Conservation (phyloP, 2,329 filamentous ascomycete species). For the Fonsecaea pugnacius region DNA sequence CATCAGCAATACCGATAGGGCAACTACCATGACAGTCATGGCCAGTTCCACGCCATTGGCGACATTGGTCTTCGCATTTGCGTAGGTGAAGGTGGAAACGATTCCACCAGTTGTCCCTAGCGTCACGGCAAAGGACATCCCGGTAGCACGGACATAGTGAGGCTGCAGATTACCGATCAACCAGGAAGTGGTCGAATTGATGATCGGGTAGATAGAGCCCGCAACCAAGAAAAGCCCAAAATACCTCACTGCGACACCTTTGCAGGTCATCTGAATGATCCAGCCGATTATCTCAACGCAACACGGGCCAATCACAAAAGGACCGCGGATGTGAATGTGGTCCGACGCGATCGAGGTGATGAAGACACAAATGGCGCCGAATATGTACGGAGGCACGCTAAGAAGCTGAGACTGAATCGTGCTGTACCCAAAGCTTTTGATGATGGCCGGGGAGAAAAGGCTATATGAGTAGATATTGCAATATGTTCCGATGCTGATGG, state of each 20-base stretch:
- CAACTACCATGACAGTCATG: neutral
- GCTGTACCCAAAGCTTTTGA: neutral
- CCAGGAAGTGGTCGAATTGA: neutral
- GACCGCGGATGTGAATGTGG: too few relatives aligned
- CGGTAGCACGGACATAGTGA: neutral
- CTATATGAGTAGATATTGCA: conserved; percentile 12
- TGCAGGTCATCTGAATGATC: neutral
- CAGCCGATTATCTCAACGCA: neutral
- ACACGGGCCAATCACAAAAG: neutral
- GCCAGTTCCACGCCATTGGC: conserved; percentile 4
- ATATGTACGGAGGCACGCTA: neutral
- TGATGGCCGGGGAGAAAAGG: conserved; percentile 8
- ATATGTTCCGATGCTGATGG: conserved; percentile 4
- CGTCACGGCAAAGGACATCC: neutral
- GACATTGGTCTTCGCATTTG: neutral
- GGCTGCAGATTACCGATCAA: neutral
- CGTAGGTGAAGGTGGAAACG: conserved; percentile 4
- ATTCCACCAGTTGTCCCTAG: conserved; percentile 1
- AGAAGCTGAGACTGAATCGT: neutral
- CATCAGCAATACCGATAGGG: neutral
- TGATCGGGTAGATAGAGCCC: neutral
- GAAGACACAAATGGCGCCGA: neutral
- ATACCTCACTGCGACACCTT: too few relatives aligned
- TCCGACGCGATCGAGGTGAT: neutral
- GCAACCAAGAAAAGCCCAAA: neutral